These are phyloP conservation scores for Ceratocystis destructans DNA, from an alignment of 2,329 filamentous ascomycete genomes.

Conservation along the genomic window DNA sequence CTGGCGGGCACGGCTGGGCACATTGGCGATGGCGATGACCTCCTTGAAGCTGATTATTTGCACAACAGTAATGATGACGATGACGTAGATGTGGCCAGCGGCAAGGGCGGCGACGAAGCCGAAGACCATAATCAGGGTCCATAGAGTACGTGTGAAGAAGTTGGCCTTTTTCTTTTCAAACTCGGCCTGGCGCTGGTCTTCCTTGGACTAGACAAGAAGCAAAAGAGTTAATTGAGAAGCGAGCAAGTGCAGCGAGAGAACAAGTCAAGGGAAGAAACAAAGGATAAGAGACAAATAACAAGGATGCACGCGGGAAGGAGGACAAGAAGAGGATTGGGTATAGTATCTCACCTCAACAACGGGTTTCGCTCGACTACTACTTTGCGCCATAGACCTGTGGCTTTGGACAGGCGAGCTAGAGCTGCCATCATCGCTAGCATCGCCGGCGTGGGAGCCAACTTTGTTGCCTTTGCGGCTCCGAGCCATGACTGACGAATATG, in stretches of 20 bases:
- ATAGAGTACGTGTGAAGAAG: slow-evolving; percentile 92
- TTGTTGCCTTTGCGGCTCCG: slow-evolving; percentile 42
- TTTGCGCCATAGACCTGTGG: not conserved
- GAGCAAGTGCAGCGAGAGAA: not conserved
- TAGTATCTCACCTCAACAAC: not conserved
- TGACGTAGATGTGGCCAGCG: slow-evolving; percentile 94
- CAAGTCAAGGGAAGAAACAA: too few species aligned
- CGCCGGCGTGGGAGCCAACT: slow-evolving; percentile 49
- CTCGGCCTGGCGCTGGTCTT: slow-evolving; percentile 33
- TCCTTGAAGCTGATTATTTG: slow-evolving; percentile 99
- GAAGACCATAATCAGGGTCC: slow-evolving; percentile 95
- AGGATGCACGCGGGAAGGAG: too few species aligned
- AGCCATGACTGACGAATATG: slow-evolving; percentile 18
- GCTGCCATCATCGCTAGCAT: slow-evolving; percentile 45
- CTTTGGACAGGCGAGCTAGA: slow-evolving; percentile 15
- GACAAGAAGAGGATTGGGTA: too few species aligned
- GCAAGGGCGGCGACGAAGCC: slow-evolving; percentile 87
- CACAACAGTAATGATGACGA: slow-evolving; percentile 79
- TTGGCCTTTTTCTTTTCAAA: slow-evolving; percentile 99
- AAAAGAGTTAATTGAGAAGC: slow-evolving; percentile 20
- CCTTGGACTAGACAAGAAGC: not conserved
- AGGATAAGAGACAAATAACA: too few species aligned
- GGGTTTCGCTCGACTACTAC: not conserved
- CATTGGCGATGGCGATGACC: slow-evolving; percentile 93
- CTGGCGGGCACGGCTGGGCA: slow-evolving; percentile 80